Percentiles rank a stretch among this genome's conserved stretches.
Conservation (phyloP, 2,329 filamentous ascomycete species). For the Trichophyton equinum region DNA sequence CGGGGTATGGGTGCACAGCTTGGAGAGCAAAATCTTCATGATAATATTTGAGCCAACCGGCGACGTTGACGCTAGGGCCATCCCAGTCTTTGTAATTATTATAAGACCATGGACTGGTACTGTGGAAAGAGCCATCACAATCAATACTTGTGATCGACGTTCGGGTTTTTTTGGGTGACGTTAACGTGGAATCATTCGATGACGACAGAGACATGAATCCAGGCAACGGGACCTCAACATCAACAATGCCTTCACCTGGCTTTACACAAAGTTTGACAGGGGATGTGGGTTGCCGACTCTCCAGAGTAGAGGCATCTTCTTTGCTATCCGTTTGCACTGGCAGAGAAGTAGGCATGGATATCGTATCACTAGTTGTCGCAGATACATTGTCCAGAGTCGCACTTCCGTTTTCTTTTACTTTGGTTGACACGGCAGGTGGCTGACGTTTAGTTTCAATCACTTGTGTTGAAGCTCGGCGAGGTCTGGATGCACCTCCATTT, state of each 20-base stretch:
- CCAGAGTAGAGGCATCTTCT: background rate
- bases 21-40: constrained; percentile 50
- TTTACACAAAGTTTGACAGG: constrained; percentile 44
- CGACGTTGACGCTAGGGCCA: constrained; percentile 42
- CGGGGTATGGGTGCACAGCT: constrained; percentile 42
- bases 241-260: constrained; percentile 44
- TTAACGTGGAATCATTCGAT: constrained; percentile 35
- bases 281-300: constrained; percentile 26
- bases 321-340: background rate
- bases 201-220: constrained; percentile 38
- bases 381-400: background rate
- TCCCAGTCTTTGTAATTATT: constrained; percentile 25
- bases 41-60: constrained; percentile 44
- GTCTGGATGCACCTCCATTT: background rate
- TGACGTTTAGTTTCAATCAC: background rate
- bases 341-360: background rate
- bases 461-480: background rate
- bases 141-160: constrained; percentile 43
- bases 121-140: constrained; percentile 35
- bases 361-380: background rate
- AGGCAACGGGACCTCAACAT: constrained; percentile 46
- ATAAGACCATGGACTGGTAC: constrained; percentile 23
- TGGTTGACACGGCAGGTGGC: background rate
- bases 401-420: background rate
- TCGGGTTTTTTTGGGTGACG: constrained; percentile 31